Evolutionary conservation across 2,329 filamentous ascomycete genomes (phyloP).

Genomic region (Pestalotiopsis sp.): DNA sequence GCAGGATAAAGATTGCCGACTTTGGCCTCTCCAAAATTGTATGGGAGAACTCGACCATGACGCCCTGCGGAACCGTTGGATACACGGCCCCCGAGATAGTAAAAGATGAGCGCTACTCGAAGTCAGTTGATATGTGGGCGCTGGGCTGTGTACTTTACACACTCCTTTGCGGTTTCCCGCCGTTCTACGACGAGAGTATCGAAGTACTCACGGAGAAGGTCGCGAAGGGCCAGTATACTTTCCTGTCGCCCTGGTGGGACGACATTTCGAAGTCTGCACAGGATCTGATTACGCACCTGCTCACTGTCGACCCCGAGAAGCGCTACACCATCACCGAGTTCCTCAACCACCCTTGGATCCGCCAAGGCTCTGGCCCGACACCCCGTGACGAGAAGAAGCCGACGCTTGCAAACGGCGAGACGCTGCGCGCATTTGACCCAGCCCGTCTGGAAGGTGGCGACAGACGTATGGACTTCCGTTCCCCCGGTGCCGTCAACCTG

Average conservation of each 20-base stretch:
- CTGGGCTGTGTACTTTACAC: constrained; percentile 96
- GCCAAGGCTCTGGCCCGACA: constrained; percentile 60
- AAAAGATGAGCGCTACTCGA: constrained; percentile 98
- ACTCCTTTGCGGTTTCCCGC: constrained; percentile 93
- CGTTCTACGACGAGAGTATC: constrained; percentile 98
- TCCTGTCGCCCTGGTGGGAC: constrained; percentile 99
- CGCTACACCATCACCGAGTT: constrained; percentile 93
- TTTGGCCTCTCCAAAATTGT: constrained; percentile 98
- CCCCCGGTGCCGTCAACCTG: constrained; percentile 90
- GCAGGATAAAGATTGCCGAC: constrained; percentile 94
- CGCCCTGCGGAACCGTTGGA: constrained; percentile 96
- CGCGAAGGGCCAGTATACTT: constrained; percentile 93
- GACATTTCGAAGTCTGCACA: constrained; percentile 95
- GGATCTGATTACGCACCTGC: constrained; percentile 88
- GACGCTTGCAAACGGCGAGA: constrained; percentile 39
- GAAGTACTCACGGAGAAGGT: constrained; percentile 97
- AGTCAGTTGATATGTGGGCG: constrained; percentile 99
- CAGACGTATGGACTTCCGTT: constrained; percentile 87
- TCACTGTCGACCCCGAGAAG: constrained; percentile 94
- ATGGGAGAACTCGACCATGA: constrained; percentile 98
- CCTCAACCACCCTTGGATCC: constrained; percentile 90
- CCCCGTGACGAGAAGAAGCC: constrained; percentile 61
- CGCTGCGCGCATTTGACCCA: constrained; percentile 60
- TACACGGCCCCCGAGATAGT: constrained; percentile 99
- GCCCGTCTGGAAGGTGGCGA: constrained; percentile 58